These are phyloP conservation scores for Xylariaceae sp. DNA, from an alignment of 2,329 filamentous ascomycete species.

Conservation along the genomic window DNA sequence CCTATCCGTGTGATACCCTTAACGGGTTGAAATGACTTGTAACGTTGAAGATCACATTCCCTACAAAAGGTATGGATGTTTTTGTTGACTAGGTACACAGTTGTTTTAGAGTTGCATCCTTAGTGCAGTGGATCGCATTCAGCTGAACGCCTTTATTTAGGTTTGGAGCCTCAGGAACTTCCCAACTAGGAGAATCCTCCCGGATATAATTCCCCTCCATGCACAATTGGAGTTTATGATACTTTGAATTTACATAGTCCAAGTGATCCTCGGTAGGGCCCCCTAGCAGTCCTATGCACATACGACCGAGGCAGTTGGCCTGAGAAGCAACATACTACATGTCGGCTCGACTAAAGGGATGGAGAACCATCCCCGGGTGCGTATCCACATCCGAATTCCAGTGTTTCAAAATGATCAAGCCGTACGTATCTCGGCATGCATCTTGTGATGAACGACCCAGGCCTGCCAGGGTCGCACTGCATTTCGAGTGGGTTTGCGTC, in stretches of 20 bases:
- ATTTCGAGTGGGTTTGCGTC: conserved; percentile 8
- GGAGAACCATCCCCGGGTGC: background rate
- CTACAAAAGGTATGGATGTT: conserved; percentile 3
- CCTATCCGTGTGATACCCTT: conserved; percentile 16
- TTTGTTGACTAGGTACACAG: no score
- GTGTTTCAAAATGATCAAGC: background rate
- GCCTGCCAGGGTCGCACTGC: conserved; percentile 5
- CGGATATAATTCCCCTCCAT: background rate
- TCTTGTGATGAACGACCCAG: conserved; percentile 11
- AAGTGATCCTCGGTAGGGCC: background rate
- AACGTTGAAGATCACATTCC: conserved; percentile 16
- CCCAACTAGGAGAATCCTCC: background rate
- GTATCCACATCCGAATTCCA: background rate
- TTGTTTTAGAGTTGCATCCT: conserved; percentile 19
- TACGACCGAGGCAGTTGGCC: background rate
- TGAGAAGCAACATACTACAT: background rate
- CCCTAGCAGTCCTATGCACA: no score
- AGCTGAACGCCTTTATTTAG: background rate
- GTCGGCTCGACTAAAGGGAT: background rate
- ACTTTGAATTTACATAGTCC: background rate
- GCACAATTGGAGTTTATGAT: background rate
- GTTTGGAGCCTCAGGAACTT: background rate
- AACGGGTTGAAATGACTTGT: conserved; percentile 22
- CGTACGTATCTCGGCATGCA: background rate
- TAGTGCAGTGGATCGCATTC: background rate